Percentiles rank a stretch among this genome's conserved stretches.
Evolutionary conservation across 257 asterid genomes (phyloP).

Genomic region (Jaltomata sinuosa): DNA sequence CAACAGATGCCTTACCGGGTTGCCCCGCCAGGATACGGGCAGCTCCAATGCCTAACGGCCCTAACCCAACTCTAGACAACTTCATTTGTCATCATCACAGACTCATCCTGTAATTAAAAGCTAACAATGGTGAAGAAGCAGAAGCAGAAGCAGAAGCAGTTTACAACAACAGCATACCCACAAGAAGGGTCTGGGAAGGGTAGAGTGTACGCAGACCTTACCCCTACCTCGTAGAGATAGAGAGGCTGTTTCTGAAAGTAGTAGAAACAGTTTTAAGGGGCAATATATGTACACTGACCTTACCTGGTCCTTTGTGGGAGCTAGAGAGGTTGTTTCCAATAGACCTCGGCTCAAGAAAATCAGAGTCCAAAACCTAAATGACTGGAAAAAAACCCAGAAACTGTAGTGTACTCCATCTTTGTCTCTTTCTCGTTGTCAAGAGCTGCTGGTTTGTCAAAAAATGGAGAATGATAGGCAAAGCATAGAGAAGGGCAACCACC

Average conservation of each 20-base stretch:
- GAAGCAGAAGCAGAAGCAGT: not conserved
- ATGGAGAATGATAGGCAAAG: slow-evolving; percentile 9
- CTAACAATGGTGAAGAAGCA: not conserved
- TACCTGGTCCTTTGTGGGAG: not conserved
- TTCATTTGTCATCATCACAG: not conserved
- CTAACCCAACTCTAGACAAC: not conserved
- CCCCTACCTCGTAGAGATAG: no score
- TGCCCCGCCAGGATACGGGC: not conserved
- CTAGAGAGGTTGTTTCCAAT: not conserved
- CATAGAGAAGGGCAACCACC: slow-evolving; percentile 50
- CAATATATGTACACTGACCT: not conserved
- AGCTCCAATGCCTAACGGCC: not conserved
- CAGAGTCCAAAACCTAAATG: not conserved
- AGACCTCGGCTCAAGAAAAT: not conserved
- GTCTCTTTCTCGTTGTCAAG: not conserved
- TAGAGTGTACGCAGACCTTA: no score
- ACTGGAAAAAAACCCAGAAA: not conserved
- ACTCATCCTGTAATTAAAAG: not conserved
- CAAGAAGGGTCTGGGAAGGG: no score
- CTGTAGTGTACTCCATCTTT: not conserved
- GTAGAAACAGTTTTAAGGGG: no score
- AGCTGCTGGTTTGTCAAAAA: slow-evolving; percentile 3
- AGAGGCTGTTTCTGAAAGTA: no score
- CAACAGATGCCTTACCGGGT: not conserved
- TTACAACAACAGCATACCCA: no score